phyloP scores from a whole-genome alignment of 1,284 basidiomycete genomes.

The Trichosporon ovoides region DNA sequence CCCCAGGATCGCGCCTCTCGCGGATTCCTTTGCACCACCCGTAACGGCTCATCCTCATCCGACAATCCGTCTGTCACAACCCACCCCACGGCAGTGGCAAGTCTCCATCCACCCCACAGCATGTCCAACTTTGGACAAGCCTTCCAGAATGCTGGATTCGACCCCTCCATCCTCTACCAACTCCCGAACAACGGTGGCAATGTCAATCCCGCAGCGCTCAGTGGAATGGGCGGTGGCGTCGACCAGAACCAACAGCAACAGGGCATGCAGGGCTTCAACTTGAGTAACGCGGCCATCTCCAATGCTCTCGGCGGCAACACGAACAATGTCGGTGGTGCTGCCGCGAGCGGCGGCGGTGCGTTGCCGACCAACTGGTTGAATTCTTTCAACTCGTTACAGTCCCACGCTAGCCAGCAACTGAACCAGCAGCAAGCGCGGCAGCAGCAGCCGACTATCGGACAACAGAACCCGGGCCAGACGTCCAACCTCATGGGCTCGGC shows the following conservation, averaged over 20 bases:
- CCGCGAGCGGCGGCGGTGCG: conserved; percentile 3
- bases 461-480: conserved; percentile 7
- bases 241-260: conserved; percentile 12
- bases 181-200: conserved; percentile 12
- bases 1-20: not conserved
- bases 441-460: not conserved
- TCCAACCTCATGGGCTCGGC: conserved; percentile 10
- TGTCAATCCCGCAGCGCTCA: conserved; percentile 7
- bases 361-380: conserved; percentile 18
- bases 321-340: not conserved
- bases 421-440: conserved; percentile 10
- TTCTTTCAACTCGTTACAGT: conserved; percentile 18
- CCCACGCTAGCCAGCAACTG: conserved; percentile 13
- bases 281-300: conserved; percentile 9
- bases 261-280: conserved; percentile 16
- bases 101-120: conserved; percentile 8
- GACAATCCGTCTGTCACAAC: not conserved
- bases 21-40: too few species aligned
- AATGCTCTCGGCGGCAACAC: conserved; percentile 4
- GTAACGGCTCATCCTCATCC: not conserved
- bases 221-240: conserved; percentile 8
- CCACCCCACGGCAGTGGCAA: not conserved
- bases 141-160: conserved; percentile 19
- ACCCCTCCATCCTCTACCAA: conserved; percentile 20
- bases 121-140: conserved; percentile 26